Evolutionary conservation across 2,329 filamentous ascomycete species (phyloP).

Genomic region (Trichothecium sympodiale): DNA sequence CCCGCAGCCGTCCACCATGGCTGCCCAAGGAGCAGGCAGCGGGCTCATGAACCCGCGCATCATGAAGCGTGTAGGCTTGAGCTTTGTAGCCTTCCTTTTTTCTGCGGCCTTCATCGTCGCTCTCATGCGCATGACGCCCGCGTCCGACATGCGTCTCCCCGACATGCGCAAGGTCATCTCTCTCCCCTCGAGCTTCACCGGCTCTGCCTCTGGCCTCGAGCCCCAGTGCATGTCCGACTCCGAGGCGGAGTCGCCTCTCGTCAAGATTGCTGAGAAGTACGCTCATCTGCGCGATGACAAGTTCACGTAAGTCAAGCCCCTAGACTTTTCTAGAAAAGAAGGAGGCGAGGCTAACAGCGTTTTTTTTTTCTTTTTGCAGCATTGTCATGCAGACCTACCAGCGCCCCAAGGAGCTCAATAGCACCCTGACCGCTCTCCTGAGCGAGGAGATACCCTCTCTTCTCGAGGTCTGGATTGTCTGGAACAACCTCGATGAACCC

Average conservation of each 20-base stretch:
- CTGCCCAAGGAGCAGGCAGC: neutral
- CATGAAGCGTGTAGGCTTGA: constrained; percentile 1
- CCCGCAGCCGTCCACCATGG: neutral
- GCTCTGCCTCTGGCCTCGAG: neutral
- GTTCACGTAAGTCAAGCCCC: constrained; percentile 5
- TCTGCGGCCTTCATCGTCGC: constrained; percentile 1
- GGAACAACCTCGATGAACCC: constrained; percentile 21
- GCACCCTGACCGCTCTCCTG: constrained; percentile 17
- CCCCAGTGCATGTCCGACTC: neutral
- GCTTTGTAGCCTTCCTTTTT: neutral
- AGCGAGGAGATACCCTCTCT: constrained; percentile 21
- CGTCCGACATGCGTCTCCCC: neutral
- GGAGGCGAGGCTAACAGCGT: neutral
- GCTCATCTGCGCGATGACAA: constrained; percentile 5
- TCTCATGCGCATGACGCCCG: neutral
- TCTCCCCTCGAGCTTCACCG: neutral
- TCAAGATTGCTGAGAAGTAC: constrained; percentile 1
- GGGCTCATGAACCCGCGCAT: neutral
- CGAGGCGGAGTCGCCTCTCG: neutral
- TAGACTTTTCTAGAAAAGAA: neutral
- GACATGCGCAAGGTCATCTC: constrained; percentile 1
- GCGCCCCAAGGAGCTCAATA: constrained; percentile 22
- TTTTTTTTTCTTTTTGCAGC: constrained; percentile 10
- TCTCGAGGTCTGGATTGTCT: constrained; percentile 24
- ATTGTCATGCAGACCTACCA: constrained; percentile 25